Evolutionary conservation across 1,284 basidiomycete species (phyloP).

Genomic region (Leccinum insolens): DNA sequence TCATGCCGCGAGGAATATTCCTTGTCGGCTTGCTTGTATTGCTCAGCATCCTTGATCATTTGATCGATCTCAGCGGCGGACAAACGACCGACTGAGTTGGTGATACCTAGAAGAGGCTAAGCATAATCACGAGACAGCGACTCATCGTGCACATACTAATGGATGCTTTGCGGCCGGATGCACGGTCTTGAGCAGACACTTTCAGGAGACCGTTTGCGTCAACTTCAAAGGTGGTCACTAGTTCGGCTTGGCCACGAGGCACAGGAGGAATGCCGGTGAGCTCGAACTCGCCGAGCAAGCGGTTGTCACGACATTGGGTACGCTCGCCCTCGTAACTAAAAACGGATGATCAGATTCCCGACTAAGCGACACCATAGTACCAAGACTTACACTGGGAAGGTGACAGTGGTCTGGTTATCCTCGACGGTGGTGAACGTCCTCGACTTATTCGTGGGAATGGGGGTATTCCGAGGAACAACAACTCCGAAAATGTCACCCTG

Average conservation of each 20-base stretch:
- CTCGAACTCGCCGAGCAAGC: conserved; percentile 97
- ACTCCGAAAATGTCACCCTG: conserved; percentile 97
- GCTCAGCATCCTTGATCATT: conserved; percentile 98
- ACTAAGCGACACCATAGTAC: background rate
- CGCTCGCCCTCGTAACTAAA: conserved; percentile 93
- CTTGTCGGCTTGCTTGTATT: conserved; percentile 95
- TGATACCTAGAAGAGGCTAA: conserved; percentile 64
- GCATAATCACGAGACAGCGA: conserved; percentile 12
- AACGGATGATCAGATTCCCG: conserved; percentile 13
- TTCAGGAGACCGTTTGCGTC: conserved; percentile 97
- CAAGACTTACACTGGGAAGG: conserved; percentile 85
- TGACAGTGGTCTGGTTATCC: conserved; percentile 98
- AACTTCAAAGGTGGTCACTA: conserved; percentile 96
- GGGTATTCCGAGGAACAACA: conserved; percentile 96
- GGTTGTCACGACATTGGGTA: conserved; percentile 96
- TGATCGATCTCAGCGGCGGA: conserved; percentile 94
- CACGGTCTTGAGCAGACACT: conserved; percentile 93
- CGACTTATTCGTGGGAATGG: conserved; percentile 97
- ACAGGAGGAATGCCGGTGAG: conserved; percentile 96
- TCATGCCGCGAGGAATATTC: conserved; percentile 96
- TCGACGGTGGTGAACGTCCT: conserved; percentile 96
- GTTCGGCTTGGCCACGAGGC: conserved; percentile 95
- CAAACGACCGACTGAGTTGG: conserved; percentile 95
- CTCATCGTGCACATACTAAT: conserved; percentile 66
- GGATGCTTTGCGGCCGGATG: conserved; percentile 94